Evolutionary conservation across 2,329 filamentous ascomycete species (phyloP).

Genomic region (Aspergillus cejpii): DNA sequence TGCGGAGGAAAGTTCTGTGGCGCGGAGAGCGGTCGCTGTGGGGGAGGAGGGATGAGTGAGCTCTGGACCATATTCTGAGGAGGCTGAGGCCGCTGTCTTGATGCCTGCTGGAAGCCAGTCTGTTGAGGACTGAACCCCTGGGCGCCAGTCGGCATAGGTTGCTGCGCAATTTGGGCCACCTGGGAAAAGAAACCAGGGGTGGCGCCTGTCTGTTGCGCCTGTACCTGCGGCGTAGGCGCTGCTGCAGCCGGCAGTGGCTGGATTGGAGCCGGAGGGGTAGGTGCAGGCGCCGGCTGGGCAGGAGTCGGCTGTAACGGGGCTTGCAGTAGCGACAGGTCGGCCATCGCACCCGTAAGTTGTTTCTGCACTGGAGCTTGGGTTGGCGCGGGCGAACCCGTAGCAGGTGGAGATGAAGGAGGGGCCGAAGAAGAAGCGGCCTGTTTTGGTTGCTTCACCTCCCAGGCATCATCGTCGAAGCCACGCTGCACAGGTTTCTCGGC

Average conservation of each 20-base stretch:
- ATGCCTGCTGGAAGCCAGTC: slow-evolving; percentile 37
- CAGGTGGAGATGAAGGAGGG: slow-evolving; percentile 32
- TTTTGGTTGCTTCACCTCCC: slow-evolving; percentile 84
- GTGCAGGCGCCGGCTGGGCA: slow-evolving; percentile 44
- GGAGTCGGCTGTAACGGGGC: slow-evolving; percentile 53
- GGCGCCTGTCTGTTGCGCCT: slow-evolving; percentile 42
- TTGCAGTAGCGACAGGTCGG: slow-evolving; percentile 59
- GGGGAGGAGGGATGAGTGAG: slow-evolving; percentile 68
- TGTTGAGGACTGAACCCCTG: slow-evolving; percentile 32
- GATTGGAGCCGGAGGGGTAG: slow-evolving; percentile 37
- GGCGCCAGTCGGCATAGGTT: slow-evolving; percentile 11
- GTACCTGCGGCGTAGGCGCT: slow-evolving; percentile 29
- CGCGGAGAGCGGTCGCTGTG: slow-evolving; percentile 75
- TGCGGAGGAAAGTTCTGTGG: slow-evolving; percentile 69
- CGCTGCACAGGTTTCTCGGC: slow-evolving; percentile 46
- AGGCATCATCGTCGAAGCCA: slow-evolving; percentile 94
- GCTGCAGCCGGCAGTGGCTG: slow-evolving; percentile 35
- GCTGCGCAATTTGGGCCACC: slow-evolving; percentile 30
- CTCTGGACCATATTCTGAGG: slow-evolving; percentile 57
- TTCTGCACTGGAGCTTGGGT: slow-evolving; percentile 22
- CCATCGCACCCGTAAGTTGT: slow-evolving; percentile 61
- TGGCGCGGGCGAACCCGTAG: slow-evolving; percentile 32
- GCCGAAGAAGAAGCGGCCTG: slow-evolving; percentile 39
- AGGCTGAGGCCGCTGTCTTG: slow-evolving; percentile 63
- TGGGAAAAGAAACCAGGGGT: slow-evolving; percentile 48